These are phyloP conservation scores for Vigna radiata DNA, from an alignment of 306 rosid genomes.

Conservation along the genomic window DNA sequence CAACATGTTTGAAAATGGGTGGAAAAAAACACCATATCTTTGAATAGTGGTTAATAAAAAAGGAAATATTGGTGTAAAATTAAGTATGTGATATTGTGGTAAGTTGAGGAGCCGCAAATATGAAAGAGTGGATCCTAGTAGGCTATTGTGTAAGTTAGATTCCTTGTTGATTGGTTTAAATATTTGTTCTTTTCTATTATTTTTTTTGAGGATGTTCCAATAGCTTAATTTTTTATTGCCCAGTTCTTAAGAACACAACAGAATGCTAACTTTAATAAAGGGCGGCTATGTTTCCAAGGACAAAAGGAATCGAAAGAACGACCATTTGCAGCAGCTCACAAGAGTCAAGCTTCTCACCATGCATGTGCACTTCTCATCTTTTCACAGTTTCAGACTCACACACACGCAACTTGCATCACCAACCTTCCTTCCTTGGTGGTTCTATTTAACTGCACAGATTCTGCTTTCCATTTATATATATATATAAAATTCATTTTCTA, in stretches of 20 bases:
- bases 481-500: background rate
- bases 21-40: too few relatives aligned
- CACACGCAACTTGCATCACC: constrained; percentile 36
- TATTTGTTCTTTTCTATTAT: constrained; percentile 11
- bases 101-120: constrained; percentile 40
- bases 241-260: background rate
- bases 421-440: constrained; percentile 29
- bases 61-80: too few relatives aligned
- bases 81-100: background rate
- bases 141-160: constrained; percentile 34
- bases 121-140: constrained; percentile 31
- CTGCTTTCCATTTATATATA: background rate
- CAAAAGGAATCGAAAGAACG: constrained; percentile 30
- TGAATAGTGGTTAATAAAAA: too few relatives aligned
- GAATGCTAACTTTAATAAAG: background rate
- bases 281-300: constrained; percentile 12
- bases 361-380: constrained; percentile 40
- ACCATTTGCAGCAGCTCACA: constrained; percentile 19
- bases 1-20: too few relatives aligned
- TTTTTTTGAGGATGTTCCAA: background rate
- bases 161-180: constrained; percentile 40
- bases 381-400: constrained; percentile 15
- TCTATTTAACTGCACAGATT: constrained; percentile 11
- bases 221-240: constrained; percentile 24
- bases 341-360: constrained; percentile 39